Evolutionary conservation across 176 grass and related monocot genomes (phyloP).

Genomic region (Ananas comosus): DNA sequence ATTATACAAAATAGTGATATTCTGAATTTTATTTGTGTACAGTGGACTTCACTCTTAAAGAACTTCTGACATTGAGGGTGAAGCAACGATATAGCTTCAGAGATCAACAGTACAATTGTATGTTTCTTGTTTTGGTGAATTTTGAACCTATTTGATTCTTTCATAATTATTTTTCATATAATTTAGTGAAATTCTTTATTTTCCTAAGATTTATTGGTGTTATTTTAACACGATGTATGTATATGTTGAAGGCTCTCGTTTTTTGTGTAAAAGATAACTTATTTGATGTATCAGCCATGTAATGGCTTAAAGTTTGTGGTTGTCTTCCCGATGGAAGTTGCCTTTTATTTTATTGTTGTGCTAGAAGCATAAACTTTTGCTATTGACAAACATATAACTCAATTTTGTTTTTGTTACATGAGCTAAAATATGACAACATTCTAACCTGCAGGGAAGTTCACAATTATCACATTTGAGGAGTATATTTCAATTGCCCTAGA

Average conservation of each 20-base stretch:
- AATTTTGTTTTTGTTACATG: background rate
- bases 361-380: background rate
- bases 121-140: constrained; percentile 8
- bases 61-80: constrained; percentile 63
- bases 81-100: constrained; percentile 56
- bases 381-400: background rate
- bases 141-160: background rate
- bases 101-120: constrained; percentile 74
- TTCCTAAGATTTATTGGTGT: background rate
- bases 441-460: constrained; percentile 40
- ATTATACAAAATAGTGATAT: background rate
- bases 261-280: background rate
- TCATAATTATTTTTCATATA: constrained; percentile 3
- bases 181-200: background rate
- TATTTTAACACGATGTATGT: background rate
- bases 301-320: constrained; percentile 5
- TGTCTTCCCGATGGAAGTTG: constrained; percentile 4
- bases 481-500: constrained; percentile 75
- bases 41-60: constrained; percentile 75
- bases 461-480: constrained; percentile 95
- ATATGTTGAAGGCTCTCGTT: no score
- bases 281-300: background rate
- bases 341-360: background rate
- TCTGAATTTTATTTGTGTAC: constrained; percentile 17
- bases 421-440: constrained; percentile 9